Evolutionary conservation across 768 basidiomycete species (phyloP).

Genomic region (Trametes cinnabarina): DNA sequence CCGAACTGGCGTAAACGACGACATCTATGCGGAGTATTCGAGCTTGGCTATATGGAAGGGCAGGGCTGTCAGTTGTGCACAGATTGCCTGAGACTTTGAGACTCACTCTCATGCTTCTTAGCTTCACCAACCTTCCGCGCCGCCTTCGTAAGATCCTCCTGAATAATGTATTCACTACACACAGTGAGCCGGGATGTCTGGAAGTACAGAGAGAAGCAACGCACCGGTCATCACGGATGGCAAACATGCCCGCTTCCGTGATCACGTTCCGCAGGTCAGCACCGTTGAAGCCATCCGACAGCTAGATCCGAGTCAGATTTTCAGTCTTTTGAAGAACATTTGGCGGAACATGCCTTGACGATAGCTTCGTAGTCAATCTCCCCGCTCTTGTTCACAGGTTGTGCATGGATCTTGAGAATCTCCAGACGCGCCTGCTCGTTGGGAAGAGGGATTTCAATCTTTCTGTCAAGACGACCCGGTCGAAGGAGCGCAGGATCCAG

Average conservation of each 20-base stretch:
- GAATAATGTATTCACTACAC: conserved; percentile 79
- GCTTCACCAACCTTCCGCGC: conserved; percentile 93
- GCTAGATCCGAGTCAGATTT: conserved; percentile 35
- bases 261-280: conserved; percentile 95
- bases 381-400: conserved; percentile 89
- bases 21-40: conserved; percentile 41
- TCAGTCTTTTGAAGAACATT: not conserved
- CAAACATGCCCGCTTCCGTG: conserved; percentile 97
- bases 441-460: conserved; percentile 96
- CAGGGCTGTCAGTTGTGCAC: not conserved
- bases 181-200: not conserved
- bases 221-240: conserved; percentile 91
- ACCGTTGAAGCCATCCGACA: conserved; percentile 92
- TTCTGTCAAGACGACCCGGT: conserved; percentile 93
- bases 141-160: conserved; percentile 96
- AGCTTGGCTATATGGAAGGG: conserved; percentile 36
- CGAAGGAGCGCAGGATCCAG: conserved; percentile 95
- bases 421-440: conserved; percentile 96
- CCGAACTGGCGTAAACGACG: not conserved
- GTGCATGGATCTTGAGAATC: conserved; percentile 96
- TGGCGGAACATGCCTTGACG: conserved; percentile 66
- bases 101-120: conserved; percentile 95
- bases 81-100: not conserved
- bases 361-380: conserved; percentile 98
- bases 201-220: conserved; percentile 19